These are phyloP conservation scores for Leccinum pellstonianum DNA, from an alignment of 768 basidiomycete genomes.

Conservation along the genomic window DNA sequence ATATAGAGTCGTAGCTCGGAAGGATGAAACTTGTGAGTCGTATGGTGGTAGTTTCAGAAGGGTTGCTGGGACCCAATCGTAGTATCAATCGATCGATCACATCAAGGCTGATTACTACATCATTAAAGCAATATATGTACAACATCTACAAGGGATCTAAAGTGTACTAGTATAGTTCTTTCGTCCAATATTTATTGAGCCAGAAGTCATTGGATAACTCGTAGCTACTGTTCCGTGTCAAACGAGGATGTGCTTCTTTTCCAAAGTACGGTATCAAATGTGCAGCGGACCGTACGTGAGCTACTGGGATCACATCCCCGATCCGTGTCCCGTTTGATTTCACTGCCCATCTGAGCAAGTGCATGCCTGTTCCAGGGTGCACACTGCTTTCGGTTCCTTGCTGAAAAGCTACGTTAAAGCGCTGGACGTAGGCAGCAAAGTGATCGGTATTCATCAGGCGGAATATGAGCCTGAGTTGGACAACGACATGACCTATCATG, in stretches of 20 bases:
- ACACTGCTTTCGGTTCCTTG: too few species aligned
- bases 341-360: not conserved
- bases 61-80: not conserved
- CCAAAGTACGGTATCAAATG: not conserved
- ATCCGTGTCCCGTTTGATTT: not conserved
- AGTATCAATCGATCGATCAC: not conserved
- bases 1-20: too few species aligned
- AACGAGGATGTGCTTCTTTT: not conserved
- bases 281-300: not conserved
- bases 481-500: not conserved
- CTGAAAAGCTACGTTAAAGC: not conserved
- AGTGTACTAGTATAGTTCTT: not conserved
- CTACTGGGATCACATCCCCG: not conserved
- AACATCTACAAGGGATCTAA: not conserved
- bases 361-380: not conserved
- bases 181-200: not conserved
- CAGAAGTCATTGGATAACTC: not conserved
- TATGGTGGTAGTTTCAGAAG: not conserved
- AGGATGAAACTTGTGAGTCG: too few species aligned
- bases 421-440: too few species aligned
- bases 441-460: not conserved
- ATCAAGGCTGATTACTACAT: too few species aligned
- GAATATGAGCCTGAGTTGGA: not conserved
- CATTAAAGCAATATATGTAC: too few species aligned
- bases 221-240: not conserved